Evolutionary conservation across 1,284 basidiomycete species (phyloP).

Genomic region (Papiliotrema terrestris): DNA sequence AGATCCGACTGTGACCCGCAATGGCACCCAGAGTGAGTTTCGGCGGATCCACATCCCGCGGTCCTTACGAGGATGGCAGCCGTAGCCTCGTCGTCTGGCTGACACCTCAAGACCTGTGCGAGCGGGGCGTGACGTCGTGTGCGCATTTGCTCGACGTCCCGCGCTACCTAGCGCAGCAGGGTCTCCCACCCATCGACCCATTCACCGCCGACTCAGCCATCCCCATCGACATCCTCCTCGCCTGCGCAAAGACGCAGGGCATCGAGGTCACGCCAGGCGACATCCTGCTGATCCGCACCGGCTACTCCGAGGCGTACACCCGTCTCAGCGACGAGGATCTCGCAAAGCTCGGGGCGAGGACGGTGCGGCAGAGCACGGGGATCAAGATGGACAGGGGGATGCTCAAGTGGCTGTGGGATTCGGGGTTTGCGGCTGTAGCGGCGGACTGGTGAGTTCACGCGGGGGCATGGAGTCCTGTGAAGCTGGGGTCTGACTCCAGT

Average conservation of each 20-base stretch:
- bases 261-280: constrained; percentile 30
- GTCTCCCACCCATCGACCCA: constrained; percentile 32
- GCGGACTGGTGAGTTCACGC: constrained; percentile 25
- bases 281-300: constrained; percentile 36
- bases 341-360: constrained; percentile 4
- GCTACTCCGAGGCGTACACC: constrained; percentile 38
- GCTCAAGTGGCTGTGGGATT: constrained; percentile 45
- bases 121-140: constrained; percentile 40
- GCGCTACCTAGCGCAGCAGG: constrained; percentile 28
- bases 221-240: constrained; percentile 26
- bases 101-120: constrained; percentile 27
- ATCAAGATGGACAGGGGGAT: constrained; percentile 9
- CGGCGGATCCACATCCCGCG: background rate
- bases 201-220: constrained; percentile 18
- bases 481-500: background rate
- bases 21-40: constrained; percentile 1
- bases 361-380: constrained; percentile 3
- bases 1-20: background rate
- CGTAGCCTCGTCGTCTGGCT: too few species aligned
- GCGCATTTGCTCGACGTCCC: constrained; percentile 44
- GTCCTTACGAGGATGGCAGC: background rate
- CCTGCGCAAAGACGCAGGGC: constrained; percentile 20
- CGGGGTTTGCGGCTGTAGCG: constrained; percentile 47
- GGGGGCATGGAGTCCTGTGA: background rate
- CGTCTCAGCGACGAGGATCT: constrained; percentile 22